Evolutionary conservation across 768 basidiomycete genomes (phyloP), one percentile per base, ranked within the genome.

Genomic region (Lentinula aciculospora): DNA sequence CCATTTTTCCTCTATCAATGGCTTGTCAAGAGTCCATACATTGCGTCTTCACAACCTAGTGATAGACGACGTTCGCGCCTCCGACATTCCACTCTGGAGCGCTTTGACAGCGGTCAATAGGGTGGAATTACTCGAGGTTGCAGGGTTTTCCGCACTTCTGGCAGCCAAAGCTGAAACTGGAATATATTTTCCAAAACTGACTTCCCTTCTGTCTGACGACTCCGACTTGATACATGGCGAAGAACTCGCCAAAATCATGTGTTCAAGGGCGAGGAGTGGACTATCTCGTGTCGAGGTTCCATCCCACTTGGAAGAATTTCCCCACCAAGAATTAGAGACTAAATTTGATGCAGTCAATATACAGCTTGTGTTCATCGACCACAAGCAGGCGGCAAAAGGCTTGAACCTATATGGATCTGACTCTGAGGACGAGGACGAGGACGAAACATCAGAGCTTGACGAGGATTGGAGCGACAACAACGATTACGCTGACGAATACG

Each of bases 381-480:
- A 21, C 12, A 13, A 54, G 2, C 13, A 40, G 8, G 37, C 10
- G 3, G 15, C 23, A 6, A 28, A 12, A 21, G 12, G 9, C 10
- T 31, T 50, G n/a, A 10, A 5, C 8, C 12, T n/a, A 9, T 50
- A 50, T 28, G 28, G n/a, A 7, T 34, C 48, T 15, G 28, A 34
- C 15, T 62, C 59, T 56, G 54, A 53, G 1, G 62, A 65, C 19
- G 62, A 62, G 1, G 50, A 62, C 5, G 57, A 61, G 21, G 42
- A 45, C 8, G 25, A 12, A 49, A 25, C 48, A 12, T 12, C 12
- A 17, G 6, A 34, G 28, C 7, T 23, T 42, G 40, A 21, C 13
- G 21, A 44, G 28, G 13, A 15, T 19, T 53, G 39, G 32, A 34
- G 32, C 13, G 32, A 34, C 13, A 13, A 34, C 32, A 13, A 17